Conservation (phyloP, 257 asterid genomes). For the Sherardia arvensis region DNA sequence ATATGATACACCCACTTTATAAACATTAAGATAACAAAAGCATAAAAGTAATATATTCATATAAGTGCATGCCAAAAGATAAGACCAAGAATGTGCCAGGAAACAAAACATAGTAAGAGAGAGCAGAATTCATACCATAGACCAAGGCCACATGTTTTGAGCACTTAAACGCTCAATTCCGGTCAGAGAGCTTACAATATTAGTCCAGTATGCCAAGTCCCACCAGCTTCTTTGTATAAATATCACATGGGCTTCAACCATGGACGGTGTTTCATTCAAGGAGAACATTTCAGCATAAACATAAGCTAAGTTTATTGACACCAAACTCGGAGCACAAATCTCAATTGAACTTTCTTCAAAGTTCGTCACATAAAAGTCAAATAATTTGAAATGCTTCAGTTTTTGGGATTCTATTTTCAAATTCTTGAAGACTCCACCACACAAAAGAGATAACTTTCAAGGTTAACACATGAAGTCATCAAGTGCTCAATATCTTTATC, state of each 20-base stretch:
- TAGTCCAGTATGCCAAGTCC: neutral
- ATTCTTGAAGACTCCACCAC: neutral
- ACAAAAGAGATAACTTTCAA: neutral
- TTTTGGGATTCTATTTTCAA: neutral
- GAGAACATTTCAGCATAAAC: neutral
- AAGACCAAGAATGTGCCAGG: neutral
- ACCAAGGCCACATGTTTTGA: neutral
- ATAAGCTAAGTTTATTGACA: neutral
- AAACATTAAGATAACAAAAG: neutral
- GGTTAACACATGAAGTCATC: neutral
- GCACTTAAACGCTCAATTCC: neutral
- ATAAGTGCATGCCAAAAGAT: neutral
- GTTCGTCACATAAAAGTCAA: neutral
- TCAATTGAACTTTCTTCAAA: neutral
- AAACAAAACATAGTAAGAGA: neutral
- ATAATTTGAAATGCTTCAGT: neutral
- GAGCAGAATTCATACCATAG: neutral
- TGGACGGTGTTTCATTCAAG: neutral
- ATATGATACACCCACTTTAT: no score
- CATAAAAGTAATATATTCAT: neutral
- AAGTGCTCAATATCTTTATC: neutral
- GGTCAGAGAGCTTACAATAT: neutral
- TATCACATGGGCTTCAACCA: neutral
- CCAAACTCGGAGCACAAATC: constrained; percentile 3
- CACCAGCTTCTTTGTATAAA: neutral